A percentile compares a stretch with the other conserved stretches of the same genome.
These are phyloP conservation scores for Phytophthora syringae DNA, from an alignment of 352 stramenopile genomes.

Conservation along the genomic window DNA sequence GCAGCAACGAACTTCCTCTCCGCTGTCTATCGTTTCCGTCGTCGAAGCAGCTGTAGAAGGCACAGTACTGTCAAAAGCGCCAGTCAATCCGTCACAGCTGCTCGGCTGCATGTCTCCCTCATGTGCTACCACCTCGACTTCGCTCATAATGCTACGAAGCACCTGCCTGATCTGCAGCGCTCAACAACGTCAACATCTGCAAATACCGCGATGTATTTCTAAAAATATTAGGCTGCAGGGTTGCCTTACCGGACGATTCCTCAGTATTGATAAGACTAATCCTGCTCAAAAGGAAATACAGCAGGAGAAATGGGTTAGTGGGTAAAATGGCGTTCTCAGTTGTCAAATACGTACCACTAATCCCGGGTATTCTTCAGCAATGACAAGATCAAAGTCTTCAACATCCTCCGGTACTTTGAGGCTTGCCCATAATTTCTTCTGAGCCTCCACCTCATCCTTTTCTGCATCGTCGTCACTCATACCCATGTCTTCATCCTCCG, in stretches of 20 bases:
- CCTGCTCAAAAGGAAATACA: conserved; percentile 18
- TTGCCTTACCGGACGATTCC: background rate
- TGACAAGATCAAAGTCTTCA: conserved; percentile 48
- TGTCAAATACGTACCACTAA: conserved; percentile 44
- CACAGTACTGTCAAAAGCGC: background rate
- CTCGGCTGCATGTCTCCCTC: background rate
- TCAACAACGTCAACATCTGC: conserved; percentile 1
- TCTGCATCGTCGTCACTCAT: conserved; percentile 12
- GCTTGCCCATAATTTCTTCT: conserved; percentile 30
- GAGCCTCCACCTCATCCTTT: conserved; percentile 13
- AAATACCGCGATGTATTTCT: conserved; percentile 22
- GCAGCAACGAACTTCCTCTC: conserved; percentile 42
- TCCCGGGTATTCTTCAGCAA: conserved; percentile 48
- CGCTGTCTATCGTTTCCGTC: conserved; percentile 50
- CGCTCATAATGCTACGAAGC: no score
- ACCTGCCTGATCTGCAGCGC: no score
- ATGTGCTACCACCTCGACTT: no score
- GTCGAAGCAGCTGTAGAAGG: conserved; percentile 38
- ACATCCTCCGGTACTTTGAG: conserved; percentile 30
- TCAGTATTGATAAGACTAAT: conserved; percentile 22
- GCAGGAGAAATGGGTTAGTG: background rate
- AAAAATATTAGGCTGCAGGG: conserved; percentile 34
- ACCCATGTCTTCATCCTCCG: conserved; percentile 21
- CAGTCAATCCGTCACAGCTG: background rate
- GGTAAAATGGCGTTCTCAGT: background rate